Base-by-base conservation (phyloP, 352 stramenopile species). In the Thraustochytrium sp. region DNA sequence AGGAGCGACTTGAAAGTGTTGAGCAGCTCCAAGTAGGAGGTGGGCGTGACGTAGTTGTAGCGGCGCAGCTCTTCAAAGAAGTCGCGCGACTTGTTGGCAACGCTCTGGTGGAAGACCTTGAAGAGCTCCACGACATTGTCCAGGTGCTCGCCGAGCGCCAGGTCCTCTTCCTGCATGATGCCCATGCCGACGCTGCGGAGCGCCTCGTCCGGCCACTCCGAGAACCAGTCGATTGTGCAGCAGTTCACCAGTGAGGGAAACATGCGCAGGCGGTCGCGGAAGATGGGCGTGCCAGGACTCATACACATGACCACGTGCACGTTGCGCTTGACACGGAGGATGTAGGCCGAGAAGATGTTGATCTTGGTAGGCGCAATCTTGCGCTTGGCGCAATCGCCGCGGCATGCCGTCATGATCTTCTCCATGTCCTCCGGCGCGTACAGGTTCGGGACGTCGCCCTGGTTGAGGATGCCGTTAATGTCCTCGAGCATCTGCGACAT, bases 181-280 rank as follows among this genome's bases (percentile, higher is more conserved):
- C 96, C 91, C 42, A 95, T 89, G 11, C 93, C 95, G 3, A 98
- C 95, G 2, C 91, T 95, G 21, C 91, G 89, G 48, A 98, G 87
- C n/a, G 94, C 95, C 86, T 98, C 94, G 55, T 97, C 90, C 0
- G 95, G 95, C 95, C 95, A 98, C 72, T 97, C 93, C 0, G 93
- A 92, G 86, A 98, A 98, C 94, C 94, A 98, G 73, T 98, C 94
- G 82, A 98, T 98, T 44, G 94, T 98, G 84, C 94, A 98, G 86
- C 94, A 98, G 84, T 98, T 98, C 2, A 98, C 94, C 2, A 98
- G 89, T 21, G 94, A 96, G 26, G 95, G 95, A 82, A 98, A 98
- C 94, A 98, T 98, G 8, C 94, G 90, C 62, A 98, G 87, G 3
- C 94, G 91, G 11, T 92, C 90, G 0, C 94, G 91, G 84, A 98